A percentile compares a stretch with the other conserved stretches of the same genome.
phyloP scores from a whole-genome alignment of 495 filamentous ascomycete genomes.

The Barbatosphaeria neglecta region DNA sequence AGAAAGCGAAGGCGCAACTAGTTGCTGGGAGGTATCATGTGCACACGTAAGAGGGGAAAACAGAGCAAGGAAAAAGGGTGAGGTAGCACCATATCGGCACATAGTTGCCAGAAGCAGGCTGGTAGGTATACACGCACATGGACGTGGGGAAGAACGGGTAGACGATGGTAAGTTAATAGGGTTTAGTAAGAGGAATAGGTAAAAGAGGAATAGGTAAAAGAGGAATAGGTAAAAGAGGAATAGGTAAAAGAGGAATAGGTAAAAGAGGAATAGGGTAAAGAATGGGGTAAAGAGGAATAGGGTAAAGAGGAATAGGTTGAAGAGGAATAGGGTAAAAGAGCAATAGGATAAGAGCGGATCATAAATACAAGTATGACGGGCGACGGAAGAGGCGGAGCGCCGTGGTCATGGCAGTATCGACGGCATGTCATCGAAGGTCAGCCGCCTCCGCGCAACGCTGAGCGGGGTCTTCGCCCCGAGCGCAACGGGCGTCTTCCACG shows the following conservation, averaged over 20 bases:
- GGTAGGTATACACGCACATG: too few species aligned
- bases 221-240: not conserved
- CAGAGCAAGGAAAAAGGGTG: not conserved
- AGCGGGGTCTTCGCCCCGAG: conserved; percentile 25
- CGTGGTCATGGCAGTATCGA: not conserved
- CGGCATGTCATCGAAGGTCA: conserved; percentile 33
- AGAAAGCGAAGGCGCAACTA: not conserved
- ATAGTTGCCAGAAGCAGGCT: too few species aligned
- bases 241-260: not conserved
- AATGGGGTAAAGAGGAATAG: not conserved
- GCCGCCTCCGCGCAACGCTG: conserved; percentile 24
- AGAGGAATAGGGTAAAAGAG: not conserved
- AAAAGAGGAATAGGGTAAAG: not conserved
- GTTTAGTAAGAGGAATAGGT: not conserved
- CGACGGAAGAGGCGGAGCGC: not conserved
- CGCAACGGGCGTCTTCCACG: conserved; percentile 58
- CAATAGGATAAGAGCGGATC: too few species aligned
- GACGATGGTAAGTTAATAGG: not conserved
- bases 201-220: not conserved
- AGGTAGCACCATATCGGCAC: not conserved
- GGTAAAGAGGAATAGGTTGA: not conserved
- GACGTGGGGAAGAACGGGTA: too few species aligned
- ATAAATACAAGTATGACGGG: not conserved
- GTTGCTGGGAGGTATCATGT: not conserved
- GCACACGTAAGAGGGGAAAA: not conserved